Evolutionary conservation across 306 rosid genomes (phyloP).

Genomic region (Cucurbita ficifolia): DNA sequence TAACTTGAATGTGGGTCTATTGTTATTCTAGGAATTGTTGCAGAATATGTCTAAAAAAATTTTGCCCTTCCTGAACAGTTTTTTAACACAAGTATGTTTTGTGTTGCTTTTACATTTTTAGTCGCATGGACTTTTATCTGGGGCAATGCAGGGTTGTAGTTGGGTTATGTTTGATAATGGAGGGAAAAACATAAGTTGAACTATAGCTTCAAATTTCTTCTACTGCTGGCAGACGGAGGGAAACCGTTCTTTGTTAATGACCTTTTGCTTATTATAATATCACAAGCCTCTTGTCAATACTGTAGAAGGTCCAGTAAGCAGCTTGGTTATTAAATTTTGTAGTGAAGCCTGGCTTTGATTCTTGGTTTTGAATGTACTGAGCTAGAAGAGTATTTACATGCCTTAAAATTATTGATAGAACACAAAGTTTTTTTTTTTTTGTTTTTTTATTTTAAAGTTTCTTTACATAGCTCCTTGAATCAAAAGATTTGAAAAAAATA

Average conservation of each 20-base stretch:
- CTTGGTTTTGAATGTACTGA: background rate
- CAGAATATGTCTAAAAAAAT: background rate
- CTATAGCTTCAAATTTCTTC: background rate
- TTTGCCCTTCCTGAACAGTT: background rate
- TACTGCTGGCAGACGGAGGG: background rate
- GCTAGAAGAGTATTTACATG: background rate
- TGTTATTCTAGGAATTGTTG: background rate
- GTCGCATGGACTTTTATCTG: background rate
- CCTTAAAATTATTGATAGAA: background rate
- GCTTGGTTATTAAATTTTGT: background rate
- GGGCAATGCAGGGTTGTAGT: background rate
- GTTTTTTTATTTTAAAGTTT: background rate
- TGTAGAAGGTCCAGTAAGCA: background rate
- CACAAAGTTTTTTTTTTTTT: background rate
- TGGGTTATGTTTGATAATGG: background rate
- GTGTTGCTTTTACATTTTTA: background rate
- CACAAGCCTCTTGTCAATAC: conserved; percentile 5
- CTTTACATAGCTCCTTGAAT: background rate
- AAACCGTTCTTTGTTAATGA: background rate
- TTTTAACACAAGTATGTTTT: background rate
- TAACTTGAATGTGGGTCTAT: background rate
- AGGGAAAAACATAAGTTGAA: background rate
- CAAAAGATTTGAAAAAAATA: background rate
- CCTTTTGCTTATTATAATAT: background rate
- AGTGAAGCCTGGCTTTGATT: background rate